Conservation (phyloP, 768 basidiomycete genomes). For the Mycena amicta region DNA sequence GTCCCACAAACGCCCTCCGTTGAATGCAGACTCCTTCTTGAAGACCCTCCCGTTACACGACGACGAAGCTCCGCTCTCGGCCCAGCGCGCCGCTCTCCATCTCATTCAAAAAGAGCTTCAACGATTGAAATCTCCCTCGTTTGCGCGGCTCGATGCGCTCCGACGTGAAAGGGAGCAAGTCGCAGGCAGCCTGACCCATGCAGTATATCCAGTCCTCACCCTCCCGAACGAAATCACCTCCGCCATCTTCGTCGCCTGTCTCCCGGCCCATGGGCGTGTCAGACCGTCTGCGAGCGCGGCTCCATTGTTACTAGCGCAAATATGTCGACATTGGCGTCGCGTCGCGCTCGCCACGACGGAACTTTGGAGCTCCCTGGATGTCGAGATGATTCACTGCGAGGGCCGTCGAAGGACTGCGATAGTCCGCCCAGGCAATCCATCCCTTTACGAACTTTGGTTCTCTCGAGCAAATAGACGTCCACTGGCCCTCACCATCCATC, state of each 20-base stretch:
- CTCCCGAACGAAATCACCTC: background rate
- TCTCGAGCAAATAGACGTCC: background rate
- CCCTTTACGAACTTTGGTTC: background rate
- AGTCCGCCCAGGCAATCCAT: background rate
- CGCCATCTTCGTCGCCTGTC: conserved; percentile 1
- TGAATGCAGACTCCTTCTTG: background rate
- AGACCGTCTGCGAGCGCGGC: background rate
- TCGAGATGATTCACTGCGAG: background rate
- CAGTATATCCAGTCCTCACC: background rate
- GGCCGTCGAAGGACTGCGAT: background rate
- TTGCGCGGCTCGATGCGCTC: background rate
- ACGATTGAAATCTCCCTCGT: background rate
- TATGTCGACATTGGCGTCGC: background rate
- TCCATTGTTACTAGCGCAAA: conserved; percentile 1
- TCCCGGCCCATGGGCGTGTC: background rate
- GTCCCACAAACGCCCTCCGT: background rate
- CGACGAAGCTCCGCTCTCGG: background rate
- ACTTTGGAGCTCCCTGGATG: conserved; percentile 1
- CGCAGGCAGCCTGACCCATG: background rate
- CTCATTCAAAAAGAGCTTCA: background rate
- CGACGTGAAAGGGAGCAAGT: background rate
- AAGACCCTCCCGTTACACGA: background rate
- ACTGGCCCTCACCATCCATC: background rate
- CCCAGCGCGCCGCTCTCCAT: background rate
- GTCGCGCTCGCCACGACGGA: background rate